Evolutionary conservation across 306 rosid genomes (phyloP).

Genomic region (Lotus japonicus): DNA sequence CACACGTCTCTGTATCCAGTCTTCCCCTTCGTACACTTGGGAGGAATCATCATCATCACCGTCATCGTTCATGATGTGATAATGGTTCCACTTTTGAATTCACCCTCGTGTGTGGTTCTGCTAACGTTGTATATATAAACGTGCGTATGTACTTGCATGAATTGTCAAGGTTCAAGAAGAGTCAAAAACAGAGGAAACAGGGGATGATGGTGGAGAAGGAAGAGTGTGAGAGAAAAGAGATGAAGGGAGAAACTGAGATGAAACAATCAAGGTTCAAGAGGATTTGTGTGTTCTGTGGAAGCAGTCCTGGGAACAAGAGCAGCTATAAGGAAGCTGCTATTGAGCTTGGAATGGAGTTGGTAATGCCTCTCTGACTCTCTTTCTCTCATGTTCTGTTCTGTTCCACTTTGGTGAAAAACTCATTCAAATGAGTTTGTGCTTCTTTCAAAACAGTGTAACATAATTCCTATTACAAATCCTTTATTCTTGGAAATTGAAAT

Average conservation of each 20-base stretch:
- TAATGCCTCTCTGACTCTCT: conserved; percentile 26
- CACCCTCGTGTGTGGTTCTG: not conserved
- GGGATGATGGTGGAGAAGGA: not conserved
- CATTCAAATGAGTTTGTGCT: not conserved
- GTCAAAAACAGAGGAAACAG: not conserved
- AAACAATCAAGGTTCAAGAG: conserved; percentile 67
- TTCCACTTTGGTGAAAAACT: not conserved
- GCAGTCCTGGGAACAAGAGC: conserved; percentile 79
- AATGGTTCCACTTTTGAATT: not conserved
- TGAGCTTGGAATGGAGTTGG: conserved; percentile 84
- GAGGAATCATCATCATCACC: conserved; percentile 23
- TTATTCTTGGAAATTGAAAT: not conserved
- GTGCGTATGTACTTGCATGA: not conserved
- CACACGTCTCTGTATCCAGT: conserved; percentile 24
- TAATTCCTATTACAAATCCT: not conserved
- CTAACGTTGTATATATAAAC: conserved; percentile 27
- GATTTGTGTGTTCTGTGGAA: conserved; percentile 95
- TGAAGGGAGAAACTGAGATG: conserved; percentile 39
- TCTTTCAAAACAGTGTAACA: not conserved
- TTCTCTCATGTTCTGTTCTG: not conserved
- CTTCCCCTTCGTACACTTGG: not conserved
- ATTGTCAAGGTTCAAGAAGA: not conserved
- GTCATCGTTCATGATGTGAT: conserved; percentile 26
- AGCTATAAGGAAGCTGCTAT: conserved; percentile 87
- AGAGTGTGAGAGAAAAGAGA: conserved; percentile 11